These are phyloP conservation scores for Stephanocyclus meneghinianus DNA, from an alignment of 352 stramenopile genomes.

Conservation along the genomic window DNA sequence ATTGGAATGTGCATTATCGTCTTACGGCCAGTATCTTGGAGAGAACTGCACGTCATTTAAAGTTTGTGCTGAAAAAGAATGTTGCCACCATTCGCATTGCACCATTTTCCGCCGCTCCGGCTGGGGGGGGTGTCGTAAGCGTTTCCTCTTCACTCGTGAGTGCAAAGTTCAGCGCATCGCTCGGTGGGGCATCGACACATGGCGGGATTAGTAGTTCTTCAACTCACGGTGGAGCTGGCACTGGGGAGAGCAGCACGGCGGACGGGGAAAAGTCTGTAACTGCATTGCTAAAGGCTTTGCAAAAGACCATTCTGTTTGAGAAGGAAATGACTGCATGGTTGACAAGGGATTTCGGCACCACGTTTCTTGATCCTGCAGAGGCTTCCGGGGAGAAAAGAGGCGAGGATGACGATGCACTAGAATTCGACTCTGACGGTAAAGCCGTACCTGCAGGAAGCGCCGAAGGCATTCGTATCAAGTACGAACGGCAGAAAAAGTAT, in stretches of 20 bases:
- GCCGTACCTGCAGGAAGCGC: constrained; percentile 51
- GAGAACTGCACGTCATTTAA: constrained; percentile 60
- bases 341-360: constrained; percentile 68
- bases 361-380: constrained; percentile 53
- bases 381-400: constrained; percentile 25
- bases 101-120: constrained; percentile 16
- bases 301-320: constrained; percentile 89
- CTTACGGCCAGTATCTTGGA: constrained; percentile 91
- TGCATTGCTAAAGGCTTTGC: constrained; percentile 86
- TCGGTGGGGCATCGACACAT: constrained; percentile 20
- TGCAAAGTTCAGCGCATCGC: constrained; percentile 34
- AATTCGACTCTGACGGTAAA: constrained; percentile 65
- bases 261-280: constrained; percentile 72
- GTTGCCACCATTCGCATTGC: constrained; percentile 66
- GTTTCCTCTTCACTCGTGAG: constrained; percentile 25
- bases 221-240: neutral
- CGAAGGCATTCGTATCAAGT: constrained; percentile 79
- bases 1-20: constrained; percentile 93
- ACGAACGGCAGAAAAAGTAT: constrained; percentile 63
- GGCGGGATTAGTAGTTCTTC: constrained; percentile 12
- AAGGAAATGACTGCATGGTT: constrained; percentile 85
- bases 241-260: constrained; percentile 6
- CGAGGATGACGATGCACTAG: constrained; percentile 68
- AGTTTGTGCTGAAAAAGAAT: constrained; percentile 61
- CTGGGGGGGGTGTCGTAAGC: neutral